Percentiles rank a stretch among this genome's conserved stretches.
Conservation (phyloP, 1,284 basidiomycete genomes). For the Pseudozyma sp. region DNA sequence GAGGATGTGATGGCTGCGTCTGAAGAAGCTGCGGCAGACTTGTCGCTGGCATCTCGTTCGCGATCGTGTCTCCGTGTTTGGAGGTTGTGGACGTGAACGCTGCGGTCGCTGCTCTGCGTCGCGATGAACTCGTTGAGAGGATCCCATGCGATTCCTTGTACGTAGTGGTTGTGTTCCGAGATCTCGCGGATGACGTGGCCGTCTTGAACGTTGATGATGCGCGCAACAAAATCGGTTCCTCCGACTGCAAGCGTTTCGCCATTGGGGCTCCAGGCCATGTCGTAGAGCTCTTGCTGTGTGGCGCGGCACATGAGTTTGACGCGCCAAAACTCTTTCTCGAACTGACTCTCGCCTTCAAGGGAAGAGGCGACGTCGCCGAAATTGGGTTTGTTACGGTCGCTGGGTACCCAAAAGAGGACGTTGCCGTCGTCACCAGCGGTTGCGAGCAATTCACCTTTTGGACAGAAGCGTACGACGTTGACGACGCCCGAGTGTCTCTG, state of each 20-base stretch:
- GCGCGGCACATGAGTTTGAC: slow-evolving; percentile 85
- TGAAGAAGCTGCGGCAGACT: background rate
- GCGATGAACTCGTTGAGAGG: slow-evolving; percentile 64
- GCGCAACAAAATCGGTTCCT: slow-evolving; percentile 93
- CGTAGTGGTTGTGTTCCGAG: slow-evolving; percentile 66
- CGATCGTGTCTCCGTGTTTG: slow-evolving; percentile 32
- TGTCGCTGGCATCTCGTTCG: slow-evolving; percentile 17
- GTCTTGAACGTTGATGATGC: slow-evolving; percentile 82
- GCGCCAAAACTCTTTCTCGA: slow-evolving; percentile 96
- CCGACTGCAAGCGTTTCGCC: slow-evolving; percentile 93
- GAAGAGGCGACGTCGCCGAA: slow-evolving; percentile 74
- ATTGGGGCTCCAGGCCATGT: slow-evolving; percentile 95
- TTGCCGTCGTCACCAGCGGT: slow-evolving; percentile 83
- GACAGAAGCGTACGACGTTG: slow-evolving; percentile 95
- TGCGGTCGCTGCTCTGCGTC: slow-evolving; percentile 66
- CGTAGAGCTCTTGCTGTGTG: slow-evolving; percentile 81
- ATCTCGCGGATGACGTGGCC: slow-evolving; percentile 70
- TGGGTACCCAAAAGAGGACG: slow-evolving; percentile 93
- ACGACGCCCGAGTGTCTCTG: slow-evolving; percentile 92
- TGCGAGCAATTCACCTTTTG: slow-evolving; percentile 69
- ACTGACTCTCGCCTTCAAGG: slow-evolving; percentile 78
- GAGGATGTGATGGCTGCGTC: slow-evolving; percentile 30
- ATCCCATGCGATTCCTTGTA: slow-evolving; percentile 69
- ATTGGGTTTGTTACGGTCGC: slow-evolving; percentile 74
- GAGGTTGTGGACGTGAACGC: slow-evolving; percentile 60